Base-by-base conservation (phyloP, 305 asterid genomes). In the Solanum hybrid region DNA sequence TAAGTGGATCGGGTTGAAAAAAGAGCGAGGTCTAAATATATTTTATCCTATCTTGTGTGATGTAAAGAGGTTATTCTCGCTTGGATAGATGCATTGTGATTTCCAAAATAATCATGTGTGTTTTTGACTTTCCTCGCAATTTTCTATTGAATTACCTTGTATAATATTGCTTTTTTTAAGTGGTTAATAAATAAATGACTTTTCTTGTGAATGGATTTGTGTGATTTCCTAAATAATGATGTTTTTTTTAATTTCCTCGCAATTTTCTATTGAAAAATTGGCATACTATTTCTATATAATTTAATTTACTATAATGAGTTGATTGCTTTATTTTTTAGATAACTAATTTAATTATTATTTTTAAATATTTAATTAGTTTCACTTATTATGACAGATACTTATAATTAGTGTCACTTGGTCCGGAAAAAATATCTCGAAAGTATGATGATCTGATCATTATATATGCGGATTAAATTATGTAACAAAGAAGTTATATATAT, bases 21-120 rank as follows among this genome's bases (percentile, higher is more conserved):
- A 57, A 20, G 11, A 0, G 26, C 2, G 1, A 61, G 26, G 26
- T 61, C 0, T 20, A 20, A 61, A 61, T 0, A 61, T 61, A 61
- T 20, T 7, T 20, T 20, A 61, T 46, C 2, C 4, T 14, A 46
- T 40, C 2, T 6, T 3, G 33, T 69, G 16, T 74, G 6, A 28
- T 3, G n/a, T 28, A 74, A 6, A 76, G 4, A 33, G 8, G 1
- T 4, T 13, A 5, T 69, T 69, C 6, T 24, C 8, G 0, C 33
- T 78, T 11, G 14, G 2, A 2, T 36, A n/a, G 11, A 40, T 40
- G 36, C 10, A 61, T 20, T 0, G 26, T 84, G 42, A n/a, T 84
- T 29, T 31, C 13, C 39, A 29, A 84, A 51, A 84, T 84, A 51
- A 51, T 84, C 75, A 31, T 10, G 3, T 42, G 28, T 84, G 29